phyloP scores from a whole-genome alignment of 1,139 yeast genomes.

The Scheffersomyces lignicola region DNA sequence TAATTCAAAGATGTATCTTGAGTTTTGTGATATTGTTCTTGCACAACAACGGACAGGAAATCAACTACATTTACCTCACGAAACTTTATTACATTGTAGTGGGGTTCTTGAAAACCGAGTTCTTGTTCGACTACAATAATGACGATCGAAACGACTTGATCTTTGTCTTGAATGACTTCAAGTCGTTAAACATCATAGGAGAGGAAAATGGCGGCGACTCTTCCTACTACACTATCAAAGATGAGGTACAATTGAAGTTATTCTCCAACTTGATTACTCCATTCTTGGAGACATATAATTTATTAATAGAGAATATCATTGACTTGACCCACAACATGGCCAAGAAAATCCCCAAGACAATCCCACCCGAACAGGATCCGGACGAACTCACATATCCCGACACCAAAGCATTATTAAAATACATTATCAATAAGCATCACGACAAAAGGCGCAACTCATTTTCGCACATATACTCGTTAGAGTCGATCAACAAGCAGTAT shows the following conservation, averaged over 20 bases:
- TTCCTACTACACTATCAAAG: slow-evolving; percentile 25
- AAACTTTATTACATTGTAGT: slow-evolving; percentile 36
- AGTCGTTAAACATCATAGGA: slow-evolving; percentile 14
- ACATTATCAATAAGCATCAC: slow-evolving; percentile 22
- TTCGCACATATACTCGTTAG: slow-evolving; percentile 17
- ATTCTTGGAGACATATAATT: slow-evolving; percentile 38
- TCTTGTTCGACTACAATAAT: slow-evolving; percentile 44
- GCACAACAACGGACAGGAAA: slow-evolving; percentile 12
- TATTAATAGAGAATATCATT: slow-evolving; percentile 30
- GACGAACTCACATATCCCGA: slow-evolving; percentile 29
- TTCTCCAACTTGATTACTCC: slow-evolving; percentile 36
- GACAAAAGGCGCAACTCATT: slow-evolving; percentile 15
- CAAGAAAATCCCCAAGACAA: slow-evolving; percentile 12
- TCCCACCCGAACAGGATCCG: slow-evolving; percentile 8
- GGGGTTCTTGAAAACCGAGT: slow-evolving; percentile 44
- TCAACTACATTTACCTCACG: slow-evolving; percentile 22
- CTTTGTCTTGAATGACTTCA: slow-evolving; percentile 30
- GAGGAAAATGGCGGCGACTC: slow-evolving; percentile 18
- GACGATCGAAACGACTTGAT: slow-evolving; percentile 31
- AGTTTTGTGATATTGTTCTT: slow-evolving; percentile 29
- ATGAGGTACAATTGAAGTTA: slow-evolving; percentile 21
- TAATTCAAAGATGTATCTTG: slow-evolving; percentile 38
- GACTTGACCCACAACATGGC: slow-evolving; percentile 15
- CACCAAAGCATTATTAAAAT: slow-evolving; percentile 38
- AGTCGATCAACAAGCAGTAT: slow-evolving; percentile 46